Evolutionary conservation across 2,329 filamentous ascomycete species (phyloP).

Genomic region (Cryphonectria japonica): DNA sequence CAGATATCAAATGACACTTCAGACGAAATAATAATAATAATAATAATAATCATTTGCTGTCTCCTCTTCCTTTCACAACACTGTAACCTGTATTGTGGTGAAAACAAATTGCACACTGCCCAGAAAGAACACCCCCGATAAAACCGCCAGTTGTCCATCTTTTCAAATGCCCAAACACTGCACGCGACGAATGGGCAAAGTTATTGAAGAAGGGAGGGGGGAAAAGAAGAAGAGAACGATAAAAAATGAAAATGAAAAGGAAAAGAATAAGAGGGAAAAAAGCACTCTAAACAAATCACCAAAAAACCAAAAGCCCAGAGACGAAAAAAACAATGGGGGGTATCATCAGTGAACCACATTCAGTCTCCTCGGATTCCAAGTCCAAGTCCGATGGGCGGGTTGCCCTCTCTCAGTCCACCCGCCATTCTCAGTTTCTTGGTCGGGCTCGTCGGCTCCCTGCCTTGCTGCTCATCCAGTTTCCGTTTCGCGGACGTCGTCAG

Average conservation of each 20-base stretch:
- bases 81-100: background rate
- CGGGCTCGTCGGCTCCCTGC: constrained; percentile 48
- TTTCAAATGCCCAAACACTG: background rate
- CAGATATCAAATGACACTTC: background rate
- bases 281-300: too few species aligned
- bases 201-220: background rate
- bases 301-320: too few species aligned
- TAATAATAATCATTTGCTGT: background rate
- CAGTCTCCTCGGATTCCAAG: constrained; percentile 49
- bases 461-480: constrained; percentile 47
- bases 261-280: background rate
- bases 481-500: constrained; percentile 49
- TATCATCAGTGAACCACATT: constrained; percentile 14
- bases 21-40: background rate
- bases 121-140: too few species aligned
- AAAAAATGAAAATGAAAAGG: too few species aligned
- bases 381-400: constrained; percentile 46
- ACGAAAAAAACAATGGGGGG: constrained; percentile 14
- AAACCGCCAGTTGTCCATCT: background rate
- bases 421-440: constrained; percentile 56
- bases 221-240: too few species aligned
- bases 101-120: too few species aligned
- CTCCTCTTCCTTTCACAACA: background rate
- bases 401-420: constrained; percentile 43
- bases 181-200: background rate